Conservation (phyloP, 192 early-diverging fungal genomes). For the Mortierella antarctica region DNA sequence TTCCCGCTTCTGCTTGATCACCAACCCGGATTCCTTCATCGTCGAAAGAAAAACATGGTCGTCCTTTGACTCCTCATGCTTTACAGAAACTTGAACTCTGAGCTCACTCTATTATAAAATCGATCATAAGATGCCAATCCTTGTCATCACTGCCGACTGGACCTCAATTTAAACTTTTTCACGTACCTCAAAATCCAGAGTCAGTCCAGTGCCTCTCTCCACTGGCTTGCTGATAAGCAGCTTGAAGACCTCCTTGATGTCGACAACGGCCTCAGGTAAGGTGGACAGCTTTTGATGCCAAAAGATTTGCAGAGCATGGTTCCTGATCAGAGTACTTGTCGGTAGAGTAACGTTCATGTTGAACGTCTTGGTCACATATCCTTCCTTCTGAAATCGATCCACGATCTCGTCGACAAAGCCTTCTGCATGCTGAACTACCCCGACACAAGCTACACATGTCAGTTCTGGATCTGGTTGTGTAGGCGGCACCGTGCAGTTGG, state of each 20-base stretch:
- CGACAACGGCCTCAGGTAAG: slow-evolving; percentile 26
- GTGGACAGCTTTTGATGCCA: slow-evolving; percentile 22
- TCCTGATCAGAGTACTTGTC: slow-evolving; percentile 51
- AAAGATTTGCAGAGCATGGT: slow-evolving; percentile 51
- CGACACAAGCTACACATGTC: slow-evolving; percentile 46
- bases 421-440: slow-evolving; percentile 45
- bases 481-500: not conserved
- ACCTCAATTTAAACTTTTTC: not conserved
- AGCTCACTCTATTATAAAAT: slow-evolving; percentile 53
- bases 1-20: slow-evolving; percentile 61
- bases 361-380: slow-evolving; percentile 42
- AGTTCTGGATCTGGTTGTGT: not conserved
- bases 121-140: too few species aligned
- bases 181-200: slow-evolving; percentile 47
- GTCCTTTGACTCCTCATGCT: slow-evolving; percentile 62
- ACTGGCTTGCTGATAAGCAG: slow-evolving; percentile 55
- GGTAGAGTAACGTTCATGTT: slow-evolving; percentile 58
- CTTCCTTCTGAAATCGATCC: slow-evolving; percentile 33
- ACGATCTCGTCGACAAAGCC: slow-evolving; percentile 32
- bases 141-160: too few species aligned
- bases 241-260: slow-evolving; percentile 73
- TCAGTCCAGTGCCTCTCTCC: slow-evolving; percentile 37
- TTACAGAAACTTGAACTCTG: slow-evolving; percentile 60
- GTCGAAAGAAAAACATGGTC: slow-evolving; percentile 73
- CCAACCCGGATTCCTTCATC: slow-evolving; percentile 65